Conservation (phyloP, 108 stramenopile species). For the Skeletonema potamos region DNA sequence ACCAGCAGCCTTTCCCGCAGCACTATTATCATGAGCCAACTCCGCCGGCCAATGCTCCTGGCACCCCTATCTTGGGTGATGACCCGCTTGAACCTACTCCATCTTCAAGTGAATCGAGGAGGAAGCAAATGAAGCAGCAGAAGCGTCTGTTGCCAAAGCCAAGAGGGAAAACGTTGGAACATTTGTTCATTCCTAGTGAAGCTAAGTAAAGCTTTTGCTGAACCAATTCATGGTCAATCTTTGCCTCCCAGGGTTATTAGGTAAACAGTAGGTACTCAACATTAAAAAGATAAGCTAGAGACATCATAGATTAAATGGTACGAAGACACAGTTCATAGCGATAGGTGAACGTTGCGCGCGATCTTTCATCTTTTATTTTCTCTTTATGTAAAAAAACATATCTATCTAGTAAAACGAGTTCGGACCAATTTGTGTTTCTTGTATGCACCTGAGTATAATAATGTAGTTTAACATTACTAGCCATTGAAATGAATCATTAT, state of each 20-base stretch:
- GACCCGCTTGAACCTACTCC: conserved; percentile 1
- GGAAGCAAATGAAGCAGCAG: conserved; percentile 3
- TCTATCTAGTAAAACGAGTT: too few species aligned
- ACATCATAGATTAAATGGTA: too few species aligned
- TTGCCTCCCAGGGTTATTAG: too few species aligned
- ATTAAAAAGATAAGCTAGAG: neutral
- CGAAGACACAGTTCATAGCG: too few species aligned
- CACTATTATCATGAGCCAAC: neutral
- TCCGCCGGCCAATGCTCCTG: neutral
- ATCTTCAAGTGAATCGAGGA: neutral
- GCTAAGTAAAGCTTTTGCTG: neutral
- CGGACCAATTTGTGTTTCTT: too few species aligned
- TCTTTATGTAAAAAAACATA: too few species aligned
- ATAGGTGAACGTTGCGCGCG: too few species aligned
- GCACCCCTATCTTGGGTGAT: conserved; percentile 1
- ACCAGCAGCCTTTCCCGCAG: neutral
- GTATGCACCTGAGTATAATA: too few species aligned
- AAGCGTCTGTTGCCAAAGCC: conserved; percentile 28
- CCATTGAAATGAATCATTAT: neutral
- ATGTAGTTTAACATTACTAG: too few species aligned
- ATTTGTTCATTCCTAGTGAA: conserved; percentile 41
- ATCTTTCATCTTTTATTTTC: too few species aligned
- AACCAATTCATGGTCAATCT: neutral
- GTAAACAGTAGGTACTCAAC: too few species aligned
- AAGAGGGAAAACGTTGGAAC: conserved; percentile 19